Base-by-base conservation (phyloP, 768 basidiomycete genomes). In the Suillus paluster region DNA sequence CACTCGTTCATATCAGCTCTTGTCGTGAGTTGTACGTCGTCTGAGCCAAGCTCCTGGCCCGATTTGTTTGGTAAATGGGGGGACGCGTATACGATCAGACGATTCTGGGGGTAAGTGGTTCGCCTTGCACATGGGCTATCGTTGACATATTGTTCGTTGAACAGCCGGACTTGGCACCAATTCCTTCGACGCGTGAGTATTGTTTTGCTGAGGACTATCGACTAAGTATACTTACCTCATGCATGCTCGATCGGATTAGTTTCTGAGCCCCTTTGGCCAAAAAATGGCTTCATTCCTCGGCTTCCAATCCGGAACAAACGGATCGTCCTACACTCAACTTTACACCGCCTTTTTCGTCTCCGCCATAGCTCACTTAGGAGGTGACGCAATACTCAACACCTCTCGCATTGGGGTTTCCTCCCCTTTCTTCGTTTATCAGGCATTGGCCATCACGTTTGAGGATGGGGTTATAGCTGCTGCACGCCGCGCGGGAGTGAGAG, bases 11-110 rank as follows among this genome's bases (percentile, higher is more conserved):
- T 67, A 10, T 38, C 61, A 19, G 41, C 59, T 11, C 27, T 63
- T 12, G 23, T 30, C 21, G 70, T 71, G 12, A 64, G 59, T 8
- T 38, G 67, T 3, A 61, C 54, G 4, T 39, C 62, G 5, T 71
- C 72, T n/a, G 50, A 74, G n/a, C 77, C 78, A 0, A 63, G 67
- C 23, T 73, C 75, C 34, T 83, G 81, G 80, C 79, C 80, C 1
- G 67, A 68, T 25, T 39, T 78, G 5, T 81, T 77, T 61, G 78
- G 79, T 0, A 58, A 60, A 6, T 68, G 64, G 56, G 53, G 59
- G 14, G 73, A 81, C 27, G 76, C 77, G 12, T 80, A 77, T 59
- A 78, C 78, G 1, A 61, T 82, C 10, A 75, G 78, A 21, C 69
- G 70, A 9, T 72, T 78, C 27, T 82, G 81, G 81, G 75, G 79